These are phyloP conservation scores for Penicillium sp. DNA, from an alignment of 2,329 filamentous ascomycete genomes.

Conservation along the genomic window DNA sequence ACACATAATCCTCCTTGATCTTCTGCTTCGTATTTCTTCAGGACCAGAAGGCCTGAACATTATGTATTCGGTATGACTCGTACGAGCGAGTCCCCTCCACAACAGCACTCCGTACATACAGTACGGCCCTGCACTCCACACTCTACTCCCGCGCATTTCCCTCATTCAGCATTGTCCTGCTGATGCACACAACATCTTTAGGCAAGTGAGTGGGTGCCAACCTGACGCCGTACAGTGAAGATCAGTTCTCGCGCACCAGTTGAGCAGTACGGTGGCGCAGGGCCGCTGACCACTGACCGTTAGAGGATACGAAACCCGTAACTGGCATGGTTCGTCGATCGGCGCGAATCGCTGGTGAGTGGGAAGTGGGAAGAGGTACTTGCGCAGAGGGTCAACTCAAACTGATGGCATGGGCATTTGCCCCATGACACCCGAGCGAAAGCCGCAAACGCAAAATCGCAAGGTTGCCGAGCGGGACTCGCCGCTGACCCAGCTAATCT, in stretches of 20 bases:
- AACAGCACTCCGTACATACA: background rate
- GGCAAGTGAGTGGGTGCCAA: slow-evolving; percentile 4
- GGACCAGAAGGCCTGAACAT: background rate
- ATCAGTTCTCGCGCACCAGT: slow-evolving; percentile 14
- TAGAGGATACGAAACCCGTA: slow-evolving; percentile 1
- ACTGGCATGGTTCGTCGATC: slow-evolving; percentile 16
- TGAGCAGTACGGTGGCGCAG: slow-evolving; percentile 14
- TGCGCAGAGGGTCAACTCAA: slow-evolving; percentile 9
- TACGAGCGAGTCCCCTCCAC: too few relatives aligned
- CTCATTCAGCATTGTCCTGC: background rate
- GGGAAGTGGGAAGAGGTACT: slow-evolving; percentile 1
- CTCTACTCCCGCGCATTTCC: background rate
- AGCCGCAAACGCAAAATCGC: too few relatives aligned
- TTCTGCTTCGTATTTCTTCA: background rate
- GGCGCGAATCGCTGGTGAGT: slow-evolving; percentile 5
- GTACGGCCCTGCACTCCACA: background rate
- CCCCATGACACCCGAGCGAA: background rate
- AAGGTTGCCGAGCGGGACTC: background rate
- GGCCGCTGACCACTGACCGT: slow-evolving; percentile 14
- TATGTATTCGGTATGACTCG: background rate
- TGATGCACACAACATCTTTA: background rate
- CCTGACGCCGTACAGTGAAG: slow-evolving; percentile 2
- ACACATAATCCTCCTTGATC: background rate
- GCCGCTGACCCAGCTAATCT: background rate
- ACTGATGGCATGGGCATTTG: background rate